phyloP scores from a whole-genome alignment of 1,139 yeast species.

The Casaregolazyma lundiana region DNA sequence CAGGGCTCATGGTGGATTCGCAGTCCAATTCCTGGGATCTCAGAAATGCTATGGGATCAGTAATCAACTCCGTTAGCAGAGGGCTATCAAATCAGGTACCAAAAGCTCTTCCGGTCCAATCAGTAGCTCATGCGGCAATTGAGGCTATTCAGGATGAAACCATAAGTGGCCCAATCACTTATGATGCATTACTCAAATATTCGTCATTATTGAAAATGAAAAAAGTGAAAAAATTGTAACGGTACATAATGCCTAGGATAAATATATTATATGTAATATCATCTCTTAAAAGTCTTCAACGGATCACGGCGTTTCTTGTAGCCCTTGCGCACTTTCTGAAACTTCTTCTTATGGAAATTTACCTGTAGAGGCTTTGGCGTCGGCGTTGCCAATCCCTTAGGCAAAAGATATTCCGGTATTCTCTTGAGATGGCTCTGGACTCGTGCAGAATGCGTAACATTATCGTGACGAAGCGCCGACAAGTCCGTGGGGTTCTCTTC shows the following conservation, averaged over 20 bases:
- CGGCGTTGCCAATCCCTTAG: slow-evolving; percentile 44
- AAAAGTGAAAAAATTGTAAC: neutral
- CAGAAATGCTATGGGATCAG: slow-evolving; percentile 16
- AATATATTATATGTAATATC: slow-evolving; percentile 3
- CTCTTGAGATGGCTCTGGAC: slow-evolving; percentile 82
- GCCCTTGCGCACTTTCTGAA: slow-evolving; percentile 25
- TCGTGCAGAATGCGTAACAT: slow-evolving; percentile 77
- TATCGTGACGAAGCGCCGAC: slow-evolving; percentile 83
- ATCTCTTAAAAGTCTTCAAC: slow-evolving; percentile 51
- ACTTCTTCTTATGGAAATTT: slow-evolving; percentile 36
- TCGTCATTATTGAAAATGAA: slow-evolving; percentile 11
- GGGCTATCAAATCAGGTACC: slow-evolving; percentile 26
- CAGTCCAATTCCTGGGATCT: slow-evolving; percentile 21
- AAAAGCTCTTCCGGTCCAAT: slow-evolving; percentile 59
- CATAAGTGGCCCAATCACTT: slow-evolving; percentile 53
- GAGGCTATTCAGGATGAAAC: slow-evolving; percentile 49
- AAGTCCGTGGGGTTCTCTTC: slow-evolving; percentile 98
- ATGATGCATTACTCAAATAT: slow-evolving; percentile 40
- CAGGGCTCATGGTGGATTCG: slow-evolving; percentile 75
- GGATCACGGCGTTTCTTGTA: slow-evolving; percentile 56
- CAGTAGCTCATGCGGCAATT: slow-evolving; percentile 58
- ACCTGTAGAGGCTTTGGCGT: slow-evolving; percentile 33
- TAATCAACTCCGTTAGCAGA: slow-evolving; percentile 13
- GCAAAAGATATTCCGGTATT: slow-evolving; percentile 87
- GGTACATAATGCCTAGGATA: neutral